Evolutionary conservation across 139 green algal genomes (phyloP), one percentile per base, ranked within the genome.

Genomic region (Bryopsis sp.): DNA sequence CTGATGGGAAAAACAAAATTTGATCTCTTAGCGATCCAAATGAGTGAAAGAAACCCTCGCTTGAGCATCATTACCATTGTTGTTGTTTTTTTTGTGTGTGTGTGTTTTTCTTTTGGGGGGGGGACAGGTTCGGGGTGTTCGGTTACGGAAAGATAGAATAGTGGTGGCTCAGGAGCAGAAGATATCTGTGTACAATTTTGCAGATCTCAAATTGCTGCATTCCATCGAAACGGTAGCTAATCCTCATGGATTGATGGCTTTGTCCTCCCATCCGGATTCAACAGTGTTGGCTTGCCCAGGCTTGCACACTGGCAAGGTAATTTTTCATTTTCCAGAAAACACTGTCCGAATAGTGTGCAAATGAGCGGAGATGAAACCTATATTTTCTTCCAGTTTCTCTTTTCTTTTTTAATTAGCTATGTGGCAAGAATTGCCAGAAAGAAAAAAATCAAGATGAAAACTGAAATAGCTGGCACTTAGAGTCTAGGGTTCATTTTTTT

Each of bases 151-250:
- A 1, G 91, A 98, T 79, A 77, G 85, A 28, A 91, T 99, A 6
- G 91, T 94, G 0, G 94, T 98, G 7, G 90, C 87, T 2, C 76
- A 97, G 67, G 93, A 97, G 84, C 88, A 95, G 77, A 95, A 95
- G 63, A 82, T 90, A 36, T 81, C 93, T 39, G 79, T 97, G 1
- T 98, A 99, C 79, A 93, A 97, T 75, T 97, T 99, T 72, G 83
- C 84, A 0, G 92, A 97, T 76, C 81, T 97, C 33, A 84, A 84
- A 70, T 85, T 97, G 69, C 70, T 96, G 71, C 89, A 96, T 54
- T 78, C 88, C 33, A 92, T 93, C 11, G 93, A 98, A 74, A 98
- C 94, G 1, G 64, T 89, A 34, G 69, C 73, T 74, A 98, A 99
- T 78, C 68, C 77, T 32, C 50, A 72, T 32, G 94, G 94, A 22